Base-by-base conservation (phyloP, 2,329 filamentous ascomycete genomes). In the Parascedosporium putredinis region DNA sequence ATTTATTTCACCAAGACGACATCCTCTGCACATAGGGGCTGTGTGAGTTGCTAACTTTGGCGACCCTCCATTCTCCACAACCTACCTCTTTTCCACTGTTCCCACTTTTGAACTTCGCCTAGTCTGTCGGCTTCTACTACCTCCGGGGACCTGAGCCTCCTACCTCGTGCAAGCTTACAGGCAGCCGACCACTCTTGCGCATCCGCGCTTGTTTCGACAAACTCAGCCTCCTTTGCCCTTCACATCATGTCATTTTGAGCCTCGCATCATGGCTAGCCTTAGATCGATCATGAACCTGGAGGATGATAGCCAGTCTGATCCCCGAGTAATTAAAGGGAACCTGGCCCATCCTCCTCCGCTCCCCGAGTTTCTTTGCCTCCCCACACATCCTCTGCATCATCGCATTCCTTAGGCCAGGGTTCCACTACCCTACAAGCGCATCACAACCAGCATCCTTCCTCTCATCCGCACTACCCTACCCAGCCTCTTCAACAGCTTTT, bases 241-340 rank as follows among this genome's bases (percentile, higher is more conserved):
- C 22, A 16, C 23, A 45, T 38, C 47, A 49, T 49, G 47, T 27
- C 36, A 25, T 14, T 27, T 42, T 49, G 36, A 49, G 47, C 29
- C 29, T 29, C 47, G 43, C 29, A 24, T 29, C 43, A 55, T 53
- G 51, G 47, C 53, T 23, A 44, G 47, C 31, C 24, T 53, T 42
- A 34, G 47, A 48, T 52, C 52, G 9, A 53, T 55, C 47, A 53
- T 51, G 46, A 53, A 55, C 36, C 31, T 18, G n/a, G 49, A 51
- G 27, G 51, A 54, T 20, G 34, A 52, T 18, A n/a, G n/a, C n/a
- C 33, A 20, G 8, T 16, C 38, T 18, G 47, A 42, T 18, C 9
- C 34, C n/a, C 47, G 5, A 25, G 47, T 5, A 27, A 45, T 53
- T 50, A 50, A 51, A 53, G 45, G 46, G 51, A 54, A 29, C 40